Conservation (phyloP, 495 filamentous ascomycete species). For the Cercophora samala region DNA sequence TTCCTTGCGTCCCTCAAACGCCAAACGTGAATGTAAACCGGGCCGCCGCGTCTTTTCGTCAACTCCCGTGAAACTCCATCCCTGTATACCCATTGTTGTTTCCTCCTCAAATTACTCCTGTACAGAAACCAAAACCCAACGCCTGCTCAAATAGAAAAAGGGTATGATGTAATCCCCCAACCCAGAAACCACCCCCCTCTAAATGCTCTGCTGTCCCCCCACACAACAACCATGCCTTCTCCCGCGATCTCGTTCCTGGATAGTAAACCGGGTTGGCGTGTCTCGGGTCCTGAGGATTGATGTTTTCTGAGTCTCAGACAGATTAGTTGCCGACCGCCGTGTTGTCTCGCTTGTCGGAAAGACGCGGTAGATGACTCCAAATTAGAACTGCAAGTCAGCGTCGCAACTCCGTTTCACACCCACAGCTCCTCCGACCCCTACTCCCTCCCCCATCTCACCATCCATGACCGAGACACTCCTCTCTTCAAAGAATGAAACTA, state of each 20-base stretch:
- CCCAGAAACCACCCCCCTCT: too few species aligned
- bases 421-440: neutral
- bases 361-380: neutral
- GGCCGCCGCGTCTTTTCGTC: neutral
- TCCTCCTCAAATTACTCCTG: neutral
- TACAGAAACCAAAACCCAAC: neutral
- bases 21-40: neutral
- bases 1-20: neutral
- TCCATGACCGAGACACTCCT: neutral
- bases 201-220: neutral
- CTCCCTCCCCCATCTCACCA: too few species aligned
- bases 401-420: neutral
- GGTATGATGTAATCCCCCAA: neutral
- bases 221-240: neutral
- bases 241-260: neutral
- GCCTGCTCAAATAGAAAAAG: neutral
- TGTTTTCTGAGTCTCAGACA: neutral
- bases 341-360: too few species aligned
- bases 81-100: neutral
- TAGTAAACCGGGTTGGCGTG: neutral
- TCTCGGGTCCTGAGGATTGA: neutral
- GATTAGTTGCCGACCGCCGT: neutral
- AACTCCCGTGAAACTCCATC: neutral
- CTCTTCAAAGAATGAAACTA: conserved; percentile 23
- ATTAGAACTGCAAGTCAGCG: neutral